Evolutionary conservation across 495 filamentous ascomycete species (phyloP), one percentile per base, ranked within the genome.

Genomic region (Talaromyces borbonicus): DNA sequence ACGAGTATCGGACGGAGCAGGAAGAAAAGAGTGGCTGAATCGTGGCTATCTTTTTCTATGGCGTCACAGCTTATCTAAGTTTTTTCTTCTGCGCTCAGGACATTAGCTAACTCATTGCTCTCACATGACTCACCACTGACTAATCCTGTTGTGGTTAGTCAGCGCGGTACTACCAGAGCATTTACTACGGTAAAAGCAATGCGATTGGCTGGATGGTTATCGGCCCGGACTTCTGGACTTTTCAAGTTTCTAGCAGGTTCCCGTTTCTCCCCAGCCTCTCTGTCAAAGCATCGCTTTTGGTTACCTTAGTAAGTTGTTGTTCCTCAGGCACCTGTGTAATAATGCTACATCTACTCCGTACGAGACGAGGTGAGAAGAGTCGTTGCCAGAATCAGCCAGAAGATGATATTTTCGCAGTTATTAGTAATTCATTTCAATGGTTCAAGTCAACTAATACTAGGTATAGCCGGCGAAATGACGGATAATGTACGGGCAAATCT

Each of bases 31-130:
- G 26, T 29, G 26, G n/a, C n/a, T n/a, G n/a, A n/a, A n/a, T n/a
- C n/a, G n/a, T n/a, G n/a, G n/a, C n/a, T n/a, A n/a, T n/a, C 36
- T 43, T 18, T 7, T 4, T 32, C 16, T 47, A 47, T 47, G 27
- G 45, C 31, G 35, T 38, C 35, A 38, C 35, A 37, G 16, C 12
- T 19, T 37, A 18, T 36, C 15, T 5, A 6, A 29, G 26, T 29
- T 18, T n/a, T 36, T 16, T 16, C 15, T 36, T n/a, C n/a, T n/a
- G n/a, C n/a, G n/a, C n/a, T n/a, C n/a, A n/a, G n/a, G n/a, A n/a
- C n/a, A n/a, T n/a, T n/a, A 19, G 32, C 8, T 16, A 5, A 36
- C 32, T 36, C n/a, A n/a, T n/a, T n/a, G n/a, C n/a, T n/a, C n/a
- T 20, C 16, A 20, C 14, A 11, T 11, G 35, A 38, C 35, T 38